Conservation (phyloP, 2,329 filamentous ascomycete genomes). For the Dothidotthia symphoricarpi region DNA sequence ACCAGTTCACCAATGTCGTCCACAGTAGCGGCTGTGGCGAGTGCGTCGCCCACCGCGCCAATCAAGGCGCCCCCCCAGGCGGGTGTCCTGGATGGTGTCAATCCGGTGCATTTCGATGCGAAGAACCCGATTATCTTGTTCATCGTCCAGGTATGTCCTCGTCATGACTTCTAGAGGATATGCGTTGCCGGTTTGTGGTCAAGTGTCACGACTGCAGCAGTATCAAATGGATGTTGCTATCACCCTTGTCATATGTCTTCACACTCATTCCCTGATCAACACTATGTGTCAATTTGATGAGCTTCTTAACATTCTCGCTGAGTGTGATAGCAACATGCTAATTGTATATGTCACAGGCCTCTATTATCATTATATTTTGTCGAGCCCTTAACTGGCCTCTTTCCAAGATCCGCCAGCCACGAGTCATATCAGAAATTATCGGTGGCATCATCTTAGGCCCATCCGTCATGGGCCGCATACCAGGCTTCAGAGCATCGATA, state of each 20-base stretch:
- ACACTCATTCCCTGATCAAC: neutral
- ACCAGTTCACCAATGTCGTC: conserved; percentile 27
- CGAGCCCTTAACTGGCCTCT: conserved; percentile 74
- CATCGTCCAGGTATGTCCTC: conserved; percentile 65
- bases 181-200: too few relatives aligned
- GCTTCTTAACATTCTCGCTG: neutral
- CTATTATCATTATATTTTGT: conserved; percentile 73
- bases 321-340: conserved; percentile 1
- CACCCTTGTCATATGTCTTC: neutral
- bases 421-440: conserved; percentile 81
- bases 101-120: conserved; percentile 66
- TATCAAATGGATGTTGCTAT: neutral
- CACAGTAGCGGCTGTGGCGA: conserved; percentile 14
- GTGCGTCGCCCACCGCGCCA: conserved; percentile 16
- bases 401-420: conserved; percentile 72
- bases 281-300: neutral
- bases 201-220: neutral
- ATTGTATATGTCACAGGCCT: conserved; percentile 50
- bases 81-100: conserved; percentile 69
- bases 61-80: conserved; percentile 53
- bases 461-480: conserved; percentile 83
- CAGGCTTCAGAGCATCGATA: conserved; percentile 71
- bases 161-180: too few relatives aligned
- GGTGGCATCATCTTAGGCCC: conserved; percentile 83
- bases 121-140: conserved; percentile 73